A percentile compares a stretch with the other conserved stretches of the same genome.
phyloP scores from a whole-genome alignment of 192 early-diverging fungal genomes.

The Physocladia obscura region DNA sequence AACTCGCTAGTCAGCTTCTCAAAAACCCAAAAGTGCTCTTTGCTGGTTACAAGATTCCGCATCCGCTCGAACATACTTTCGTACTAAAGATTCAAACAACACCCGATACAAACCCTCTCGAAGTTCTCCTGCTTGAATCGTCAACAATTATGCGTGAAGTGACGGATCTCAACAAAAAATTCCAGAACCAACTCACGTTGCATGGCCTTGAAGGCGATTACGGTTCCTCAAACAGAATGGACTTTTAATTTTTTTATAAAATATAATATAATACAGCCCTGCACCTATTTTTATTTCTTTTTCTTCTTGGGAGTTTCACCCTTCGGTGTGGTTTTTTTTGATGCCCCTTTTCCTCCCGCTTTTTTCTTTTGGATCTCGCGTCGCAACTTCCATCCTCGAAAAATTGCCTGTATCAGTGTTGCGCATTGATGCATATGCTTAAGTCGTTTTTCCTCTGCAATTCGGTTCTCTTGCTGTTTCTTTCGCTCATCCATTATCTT shows the following conservation, averaged over 20 bases:
- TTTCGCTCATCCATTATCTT: constrained; percentile 48
- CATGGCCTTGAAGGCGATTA: constrained; percentile 37
- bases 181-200: constrained; percentile 58
- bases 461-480: constrained; percentile 44
- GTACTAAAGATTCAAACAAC: constrained; percentile 92
- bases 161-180: constrained; percentile 75
- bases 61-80: constrained; percentile 92
- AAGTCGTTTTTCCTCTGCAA: constrained; percentile 43
- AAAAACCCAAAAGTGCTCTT: constrained; percentile 92
- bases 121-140: constrained; percentile 75
- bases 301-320: neutral
- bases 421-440: constrained; percentile 31
- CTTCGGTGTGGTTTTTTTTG: constrained; percentile 29
- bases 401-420: constrained; percentile 48
- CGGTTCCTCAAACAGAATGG: constrained; percentile 4
- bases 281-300: constrained; percentile 2
- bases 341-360: constrained; percentile 2
- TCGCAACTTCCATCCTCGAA: constrained; percentile 44
- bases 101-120: constrained; percentile 77
- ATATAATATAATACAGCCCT: no score
- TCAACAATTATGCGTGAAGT: constrained; percentile 77
- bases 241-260: constrained; percentile 15
- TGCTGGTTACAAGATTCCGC: constrained; percentile 94
- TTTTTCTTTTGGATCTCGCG: constrained; percentile 49
- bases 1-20: constrained; percentile 70